Evolutionary conservation across 148 eudicot genomes (phyloP).

Genomic region (Arbutus unedo): DNA sequence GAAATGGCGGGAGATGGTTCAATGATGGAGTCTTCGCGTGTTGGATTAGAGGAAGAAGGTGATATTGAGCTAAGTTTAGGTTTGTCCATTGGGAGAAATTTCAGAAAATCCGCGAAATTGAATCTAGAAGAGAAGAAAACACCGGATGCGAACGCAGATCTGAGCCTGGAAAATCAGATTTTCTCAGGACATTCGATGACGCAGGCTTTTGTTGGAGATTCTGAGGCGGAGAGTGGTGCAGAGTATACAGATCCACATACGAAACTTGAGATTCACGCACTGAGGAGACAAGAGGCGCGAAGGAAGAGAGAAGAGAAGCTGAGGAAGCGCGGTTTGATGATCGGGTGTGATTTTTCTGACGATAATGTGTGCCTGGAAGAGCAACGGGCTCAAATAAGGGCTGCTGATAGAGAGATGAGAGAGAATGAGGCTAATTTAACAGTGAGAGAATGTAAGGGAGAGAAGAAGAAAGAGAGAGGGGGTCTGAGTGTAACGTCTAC

Average conservation of each 20-base stretch:
- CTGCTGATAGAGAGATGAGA: conserved; percentile 24
- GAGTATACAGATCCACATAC: conserved; percentile 13
- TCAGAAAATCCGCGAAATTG: conserved; percentile 2
- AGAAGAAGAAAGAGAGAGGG: not conserved
- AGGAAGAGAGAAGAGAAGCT: conserved; percentile 45
- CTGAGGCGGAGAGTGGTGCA: not conserved
- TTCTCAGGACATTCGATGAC: not conserved
- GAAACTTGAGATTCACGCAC: conserved; percentile 36
- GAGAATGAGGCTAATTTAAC: conserved; percentile 16
- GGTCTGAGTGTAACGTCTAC: not conserved
- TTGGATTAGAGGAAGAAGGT: conserved; percentile 26
- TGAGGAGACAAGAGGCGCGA: conserved; percentile 43
- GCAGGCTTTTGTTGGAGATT: not conserved
- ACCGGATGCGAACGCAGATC: not conserved
- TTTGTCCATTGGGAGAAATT: conserved; percentile 37
- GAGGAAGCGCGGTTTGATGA: conserved; percentile 3
- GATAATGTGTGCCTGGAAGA: conserved; percentile 11
- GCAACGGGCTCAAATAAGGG: conserved; percentile 18
- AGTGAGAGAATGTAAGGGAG: conserved; percentile 5
- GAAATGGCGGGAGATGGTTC: not conserved
- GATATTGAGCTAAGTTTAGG: conserved; percentile 56
- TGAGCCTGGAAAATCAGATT: not conserved
- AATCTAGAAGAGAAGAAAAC: not conserved
- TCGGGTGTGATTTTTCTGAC: not conserved
- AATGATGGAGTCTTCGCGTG: conserved; percentile 17